Conservation (phyloP, 2,329 filamentous ascomycete genomes). For the Fusarium falciforme region DNA sequence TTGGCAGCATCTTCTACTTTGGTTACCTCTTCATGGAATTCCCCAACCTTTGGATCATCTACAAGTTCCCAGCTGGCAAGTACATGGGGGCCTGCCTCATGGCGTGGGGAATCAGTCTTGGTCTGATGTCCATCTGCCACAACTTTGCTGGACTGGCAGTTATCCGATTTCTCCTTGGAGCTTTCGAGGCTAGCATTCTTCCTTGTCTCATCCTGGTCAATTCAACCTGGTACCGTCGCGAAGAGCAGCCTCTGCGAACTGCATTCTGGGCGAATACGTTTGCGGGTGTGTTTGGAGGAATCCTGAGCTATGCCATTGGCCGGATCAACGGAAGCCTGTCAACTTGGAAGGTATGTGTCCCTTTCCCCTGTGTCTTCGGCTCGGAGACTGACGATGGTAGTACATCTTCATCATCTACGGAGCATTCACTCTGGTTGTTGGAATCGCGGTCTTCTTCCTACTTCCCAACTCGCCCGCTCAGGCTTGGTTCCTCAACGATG, state of each 20-base stretch:
- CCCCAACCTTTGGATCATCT: slow-evolving; percentile 47
- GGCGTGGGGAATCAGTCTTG: slow-evolving; percentile 28
- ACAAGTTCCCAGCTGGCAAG: slow-evolving; percentile 18
- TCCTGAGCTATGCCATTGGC: slow-evolving; percentile 43
- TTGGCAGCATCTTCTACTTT: slow-evolving; percentile 56
- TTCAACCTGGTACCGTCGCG: slow-evolving; percentile 45
- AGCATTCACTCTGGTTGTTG: not conserved
- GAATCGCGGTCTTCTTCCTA: not conserved
- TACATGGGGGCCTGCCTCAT: slow-evolving; percentile 27
- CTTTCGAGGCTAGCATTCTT: slow-evolving; percentile 40
- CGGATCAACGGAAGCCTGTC: slow-evolving; percentile 34
- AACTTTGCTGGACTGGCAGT: slow-evolving; percentile 39
- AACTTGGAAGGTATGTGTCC: slow-evolving; percentile 16
- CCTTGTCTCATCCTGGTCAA: slow-evolving; percentile 39
- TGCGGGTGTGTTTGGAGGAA: slow-evolving; percentile 43
- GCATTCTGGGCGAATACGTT: slow-evolving; percentile 46
- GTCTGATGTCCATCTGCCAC: slow-evolving; percentile 36
- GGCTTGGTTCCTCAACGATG: not conserved
- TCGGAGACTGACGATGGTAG: not conserved
- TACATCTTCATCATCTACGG: slow-evolving; percentile 40
- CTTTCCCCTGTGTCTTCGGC: rapidly evolving
- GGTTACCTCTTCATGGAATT: slow-evolving; percentile 61
- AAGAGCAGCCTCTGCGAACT: slow-evolving; percentile 44
- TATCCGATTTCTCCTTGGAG: slow-evolving; percentile 42
- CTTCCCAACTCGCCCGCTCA: not conserved